Percentiles rank a stretch among this genome's conserved stretches.
These are phyloP conservation scores for Gymnopus androsaceus DNA, from an alignment of 1,284 basidiomycete species.

Conservation along the genomic window DNA sequence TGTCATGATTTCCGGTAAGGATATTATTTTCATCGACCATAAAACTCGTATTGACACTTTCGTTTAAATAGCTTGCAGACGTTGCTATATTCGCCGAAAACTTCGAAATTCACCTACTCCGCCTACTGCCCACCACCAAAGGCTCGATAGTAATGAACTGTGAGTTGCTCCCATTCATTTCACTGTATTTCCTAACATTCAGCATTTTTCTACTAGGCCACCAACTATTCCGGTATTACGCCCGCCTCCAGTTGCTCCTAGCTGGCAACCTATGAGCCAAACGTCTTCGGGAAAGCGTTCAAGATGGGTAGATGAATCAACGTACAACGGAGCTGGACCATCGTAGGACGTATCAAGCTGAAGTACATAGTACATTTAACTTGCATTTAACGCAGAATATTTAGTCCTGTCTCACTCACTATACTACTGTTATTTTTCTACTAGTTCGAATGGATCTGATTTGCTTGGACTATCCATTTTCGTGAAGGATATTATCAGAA, in stretches of 20 bases:
- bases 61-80: neutral
- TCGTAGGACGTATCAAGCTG: neutral
- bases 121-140: slow-evolving; percentile 3
- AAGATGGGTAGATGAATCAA: slow-evolving; percentile 48
- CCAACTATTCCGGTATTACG: neutral
- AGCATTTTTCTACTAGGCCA: neutral
- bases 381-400: no score
- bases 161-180: neutral
- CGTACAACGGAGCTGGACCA: slow-evolving; percentile 42
- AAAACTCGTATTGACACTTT: neutral
- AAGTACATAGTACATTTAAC: no score
- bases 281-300: slow-evolving; percentile 28
- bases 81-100: slow-evolving; percentile 9
- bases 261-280: slow-evolving; percentile 14
- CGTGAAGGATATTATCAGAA: no score
- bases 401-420: no score
- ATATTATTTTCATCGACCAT: neutral
- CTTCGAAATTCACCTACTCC: neutral
- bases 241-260: neutral
- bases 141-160: slow-evolving; percentile 2
- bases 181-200: neutral
- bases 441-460: no score
- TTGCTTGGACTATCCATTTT: no score
- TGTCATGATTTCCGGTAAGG: slow-evolving; percentile 29
- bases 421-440: no score